Percentiles rank a stretch among this genome's conserved stretches.
Conservation (phyloP, 352 stramenopile species). For the Globisporangium carolinianum region DNA sequence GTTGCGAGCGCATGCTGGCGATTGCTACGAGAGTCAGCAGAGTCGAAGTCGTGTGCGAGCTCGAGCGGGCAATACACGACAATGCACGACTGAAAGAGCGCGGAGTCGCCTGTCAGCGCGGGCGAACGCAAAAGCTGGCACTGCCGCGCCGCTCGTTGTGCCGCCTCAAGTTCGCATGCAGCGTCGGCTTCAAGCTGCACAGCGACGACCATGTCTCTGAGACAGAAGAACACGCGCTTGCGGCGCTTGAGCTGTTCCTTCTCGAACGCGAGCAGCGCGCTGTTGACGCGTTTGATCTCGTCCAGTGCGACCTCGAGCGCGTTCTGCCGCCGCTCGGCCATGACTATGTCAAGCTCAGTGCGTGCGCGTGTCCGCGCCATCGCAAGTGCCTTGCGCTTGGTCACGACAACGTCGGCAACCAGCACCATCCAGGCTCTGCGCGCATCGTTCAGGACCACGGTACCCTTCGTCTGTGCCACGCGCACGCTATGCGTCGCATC, state of each 20-base stretch:
- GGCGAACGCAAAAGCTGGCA: slow-evolving; percentile 16
- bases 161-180: slow-evolving; percentile 6
- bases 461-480: slow-evolving; percentile 23
- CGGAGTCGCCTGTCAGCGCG: slow-evolving; percentile 3
- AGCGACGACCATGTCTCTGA: slow-evolving; percentile 20
- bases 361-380: slow-evolving; percentile 8
- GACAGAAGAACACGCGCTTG: slow-evolving; percentile 20
- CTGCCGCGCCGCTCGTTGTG: slow-evolving; percentile 9
- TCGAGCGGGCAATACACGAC: slow-evolving; percentile 29
- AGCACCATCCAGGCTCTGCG: slow-evolving; percentile 22
- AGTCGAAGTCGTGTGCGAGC: slow-evolving; percentile 4
- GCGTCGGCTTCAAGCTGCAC: slow-evolving; percentile 19
- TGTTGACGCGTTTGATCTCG: slow-evolving; percentile 19
- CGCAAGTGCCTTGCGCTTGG: slow-evolving; percentile 15
- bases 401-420: slow-evolving; percentile 19
- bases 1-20: slow-evolving; percentile 1
- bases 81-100: slow-evolving; percentile 20
- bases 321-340: slow-evolving; percentile 9
- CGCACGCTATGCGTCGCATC: slow-evolving; percentile 21
- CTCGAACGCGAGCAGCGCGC: slow-evolving; percentile 17
- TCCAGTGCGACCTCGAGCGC: slow-evolving; percentile 6
- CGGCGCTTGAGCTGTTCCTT: slow-evolving; percentile 28
- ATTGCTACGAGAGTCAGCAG: background rate
- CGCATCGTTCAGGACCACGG: slow-evolving; percentile 33
- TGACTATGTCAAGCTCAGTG: slow-evolving; percentile 10